Evolutionary conservation across 2,329 filamentous ascomycete genomes (phyloP).

Genomic region (Monosporascus sp.): DNA sequence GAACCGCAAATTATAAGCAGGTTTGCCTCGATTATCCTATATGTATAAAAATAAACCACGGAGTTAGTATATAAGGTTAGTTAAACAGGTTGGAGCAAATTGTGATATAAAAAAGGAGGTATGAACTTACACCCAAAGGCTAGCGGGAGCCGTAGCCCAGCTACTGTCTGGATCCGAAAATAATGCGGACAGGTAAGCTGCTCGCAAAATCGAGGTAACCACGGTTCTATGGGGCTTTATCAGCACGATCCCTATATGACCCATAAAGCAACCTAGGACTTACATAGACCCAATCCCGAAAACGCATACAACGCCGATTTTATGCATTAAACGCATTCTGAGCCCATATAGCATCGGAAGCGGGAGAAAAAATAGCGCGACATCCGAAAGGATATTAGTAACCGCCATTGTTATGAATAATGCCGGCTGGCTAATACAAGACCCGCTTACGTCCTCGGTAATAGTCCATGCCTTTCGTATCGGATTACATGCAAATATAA

Average conservation of each 20-base stretch:
- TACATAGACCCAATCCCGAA: conserved; percentile 35
- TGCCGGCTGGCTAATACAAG: conserved; percentile 34
- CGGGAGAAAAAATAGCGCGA: conserved; percentile 34
- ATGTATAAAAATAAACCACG: background rate
- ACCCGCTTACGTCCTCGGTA: conserved; percentile 8
- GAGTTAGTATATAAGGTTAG: background rate
- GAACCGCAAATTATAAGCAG: conserved; percentile 24
- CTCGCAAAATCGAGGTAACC: conserved; percentile 4
- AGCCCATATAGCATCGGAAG: conserved; percentile 32
- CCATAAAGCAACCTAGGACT: background rate
- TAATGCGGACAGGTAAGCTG: background rate
- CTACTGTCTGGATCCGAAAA: conserved; percentile 1
- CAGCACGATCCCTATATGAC: background rate
- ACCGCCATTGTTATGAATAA: conserved; percentile 37
- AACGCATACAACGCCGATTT: conserved; percentile 30
- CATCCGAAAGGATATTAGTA: conserved; percentile 36
- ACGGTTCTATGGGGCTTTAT: background rate
- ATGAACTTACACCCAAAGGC: conserved; percentile 6
- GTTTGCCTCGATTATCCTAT: conserved; percentile 22
- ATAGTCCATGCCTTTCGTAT: conserved; percentile 15
- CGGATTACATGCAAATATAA: conserved; percentile 21
- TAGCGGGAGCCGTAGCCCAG: conserved; percentile 2
- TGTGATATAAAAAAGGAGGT: background rate
- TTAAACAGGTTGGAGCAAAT: no score
- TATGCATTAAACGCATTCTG: conserved; percentile 34